Base-by-base conservation (phyloP, 192 early-diverging fungal species). In the Backusella sp. region DNA sequence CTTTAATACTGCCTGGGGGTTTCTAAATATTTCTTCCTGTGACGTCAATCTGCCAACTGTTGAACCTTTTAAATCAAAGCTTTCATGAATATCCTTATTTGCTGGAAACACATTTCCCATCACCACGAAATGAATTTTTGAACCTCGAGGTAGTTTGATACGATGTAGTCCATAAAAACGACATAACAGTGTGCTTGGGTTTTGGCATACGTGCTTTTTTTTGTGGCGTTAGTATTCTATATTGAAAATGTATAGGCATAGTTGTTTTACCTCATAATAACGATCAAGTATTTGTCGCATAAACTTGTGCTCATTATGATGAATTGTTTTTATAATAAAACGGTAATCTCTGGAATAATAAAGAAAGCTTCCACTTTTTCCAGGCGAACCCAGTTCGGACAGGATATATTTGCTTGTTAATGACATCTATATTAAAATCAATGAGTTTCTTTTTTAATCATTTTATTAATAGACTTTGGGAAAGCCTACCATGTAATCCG, bases 71-170 rank as follows among this genome's bases (percentile, higher is more conserved):
- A 99, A 86, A 81, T 99, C 97, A 76, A 94, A 99, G 39, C 90
- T 94, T 77, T 95, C 95, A 78, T 99, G 97, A 41, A 99, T 97
- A 85, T 99, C 98, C 83, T 95, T 92, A 88, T 97, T 96, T 6
- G 97, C 90, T 17, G 98, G 97, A 79, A 98, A 96, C 6, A 99
- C 94, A 79, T 99, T 99, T 73, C 93, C 95, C 97, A 99, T 99
- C 26, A 98, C 96, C 6, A 99, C 95, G 86, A 98, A 98, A 84
- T 98, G 97, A 68, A 98, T 94, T 84, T 98, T 97, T 46, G 88
- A 86, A 72, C 93, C 92, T 44, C 93, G 94, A 32, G 96, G 95
- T 49, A 97, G 85, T 86, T 98, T 98, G 73, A 98, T 94, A 71
- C 98, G 91, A 77, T 98, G 96, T 59, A 99, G 82, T 49, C 97